Conservation (phyloP, 2,329 filamentous ascomycete genomes). For the Colletotrichum spinosum region DNA sequence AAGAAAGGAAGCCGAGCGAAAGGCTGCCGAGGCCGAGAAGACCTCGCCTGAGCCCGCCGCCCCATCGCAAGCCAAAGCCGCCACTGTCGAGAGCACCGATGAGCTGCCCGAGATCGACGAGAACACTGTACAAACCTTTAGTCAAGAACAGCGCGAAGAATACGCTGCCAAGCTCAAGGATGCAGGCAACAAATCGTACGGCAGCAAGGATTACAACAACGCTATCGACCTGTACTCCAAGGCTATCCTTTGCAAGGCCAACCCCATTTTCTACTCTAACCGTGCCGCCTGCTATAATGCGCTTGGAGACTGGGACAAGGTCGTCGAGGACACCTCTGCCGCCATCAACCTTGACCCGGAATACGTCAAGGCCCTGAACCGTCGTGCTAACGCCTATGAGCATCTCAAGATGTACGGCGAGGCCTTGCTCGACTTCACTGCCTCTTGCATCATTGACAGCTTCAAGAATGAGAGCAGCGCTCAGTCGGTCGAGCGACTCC, state of each 20-base stretch:
- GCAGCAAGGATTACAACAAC: conserved; percentile 90
- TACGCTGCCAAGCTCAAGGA: conserved; percentile 94
- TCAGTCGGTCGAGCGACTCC: conserved; percentile 87
- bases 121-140: conserved; percentile 62
- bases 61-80: conserved; percentile 59
- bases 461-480: conserved; percentile 94
- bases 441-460: conserved; percentile 98
- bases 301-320: conserved; percentile 91
- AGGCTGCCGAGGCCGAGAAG: conserved; percentile 59
- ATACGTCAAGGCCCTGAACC: conserved; percentile 98
- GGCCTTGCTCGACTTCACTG: conserved; percentile 96
- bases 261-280: conserved; percentile 99
- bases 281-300: conserved; percentile 97
- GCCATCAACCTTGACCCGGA: conserved; percentile 93
- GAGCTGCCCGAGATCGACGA: conserved; percentile 78
- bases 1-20: conserved; percentile 81
- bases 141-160: conserved; percentile 79
- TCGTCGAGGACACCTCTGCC: conserved; percentile 95
- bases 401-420: conserved; percentile 92
- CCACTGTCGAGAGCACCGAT: conserved; percentile 68
- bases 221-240: conserved; percentile 96
- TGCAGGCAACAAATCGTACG: conserved; percentile 95
- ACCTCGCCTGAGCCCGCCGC: conserved; percentile 42
- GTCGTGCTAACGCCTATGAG: conserved; percentile 96
- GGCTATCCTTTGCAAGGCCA: conserved; percentile 95